These are phyloP conservation scores for Dictyostelium discoideum DNA, from an alignment of 78 protist species.

Conservation along the genomic window dicty_2.7 NC_007090.3:1208001-1208500, in stretches of 20 bases:
- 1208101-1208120: not conserved
- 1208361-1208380: not conserved
- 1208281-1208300: not conserved
- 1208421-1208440: not conserved
- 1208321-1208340: not conserved
- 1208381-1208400: too few relatives aligned
- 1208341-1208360: not conserved
- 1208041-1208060: not conserved
- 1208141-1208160: not conserved
- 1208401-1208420: not conserved
- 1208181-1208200: not conserved
- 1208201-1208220: conserved; percentile 9
- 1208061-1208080: not conserved
- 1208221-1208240: not conserved
- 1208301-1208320: not conserved
- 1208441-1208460: not conserved
- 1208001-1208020: conserved; percentile 16
- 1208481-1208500: not conserved
- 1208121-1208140: not conserved
- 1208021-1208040: conserved; percentile 19
- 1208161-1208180: conserved; percentile 19
- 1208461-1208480: conserved; percentile 38
- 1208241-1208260: not conserved
- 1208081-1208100: too few relatives aligned
- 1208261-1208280: not conserved